Evolutionary conservation across 805 yeast genomes (phyloP).

Genomic region (Cyberlindnera xylosilytica): DNA sequence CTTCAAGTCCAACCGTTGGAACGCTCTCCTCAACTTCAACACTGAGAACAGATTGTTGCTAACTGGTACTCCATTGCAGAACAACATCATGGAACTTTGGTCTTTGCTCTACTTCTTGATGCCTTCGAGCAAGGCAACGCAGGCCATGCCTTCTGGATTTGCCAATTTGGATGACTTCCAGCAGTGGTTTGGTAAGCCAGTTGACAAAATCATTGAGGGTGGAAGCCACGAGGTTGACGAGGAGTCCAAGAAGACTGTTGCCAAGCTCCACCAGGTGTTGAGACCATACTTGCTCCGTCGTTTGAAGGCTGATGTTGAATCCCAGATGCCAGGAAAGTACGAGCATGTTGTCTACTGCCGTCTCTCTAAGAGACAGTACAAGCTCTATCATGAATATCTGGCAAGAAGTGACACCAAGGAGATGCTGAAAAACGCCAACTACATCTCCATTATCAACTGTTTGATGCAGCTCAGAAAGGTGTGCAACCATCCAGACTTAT

Average conservation of each 20-base stretch:
- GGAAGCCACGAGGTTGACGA: slow-evolving; percentile 54
- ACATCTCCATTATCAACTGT: slow-evolving; percentile 91
- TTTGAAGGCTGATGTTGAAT: slow-evolving; percentile 93
- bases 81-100: slow-evolving; percentile 94
- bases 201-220: slow-evolving; percentile 84
- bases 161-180: slow-evolving; percentile 95
- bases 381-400: slow-evolving; percentile 93
- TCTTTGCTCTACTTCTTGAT: slow-evolving; percentile 88
- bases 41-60: slow-evolving; percentile 82
- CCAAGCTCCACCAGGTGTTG: slow-evolving; percentile 86
- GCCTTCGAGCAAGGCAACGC: slow-evolving; percentile 79
- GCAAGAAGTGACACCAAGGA: slow-evolving; percentile 93
- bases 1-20: slow-evolving; percentile 96
- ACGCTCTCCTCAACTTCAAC: slow-evolving; percentile 88
- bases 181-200: slow-evolving; percentile 98
- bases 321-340: slow-evolving; percentile 97
- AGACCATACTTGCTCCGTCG: slow-evolving; percentile 91
- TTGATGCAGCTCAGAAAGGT: slow-evolving; percentile 97
- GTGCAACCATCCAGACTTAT: slow-evolving; percentile 93
- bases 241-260: slow-evolving; percentile 82
- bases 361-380: slow-evolving; percentile 87
- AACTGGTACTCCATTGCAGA: slow-evolving; percentile 97
- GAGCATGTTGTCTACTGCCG: slow-evolving; percentile 94
- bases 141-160: slow-evolving; percentile 85
- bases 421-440: slow-evolving; percentile 91